A percentile compares a stretch with the other conserved stretches of the same genome.
Evolutionary conservation across 352 stramenopile species (phyloP).

Genomic region (Globisporangium recalcitrans): DNA sequence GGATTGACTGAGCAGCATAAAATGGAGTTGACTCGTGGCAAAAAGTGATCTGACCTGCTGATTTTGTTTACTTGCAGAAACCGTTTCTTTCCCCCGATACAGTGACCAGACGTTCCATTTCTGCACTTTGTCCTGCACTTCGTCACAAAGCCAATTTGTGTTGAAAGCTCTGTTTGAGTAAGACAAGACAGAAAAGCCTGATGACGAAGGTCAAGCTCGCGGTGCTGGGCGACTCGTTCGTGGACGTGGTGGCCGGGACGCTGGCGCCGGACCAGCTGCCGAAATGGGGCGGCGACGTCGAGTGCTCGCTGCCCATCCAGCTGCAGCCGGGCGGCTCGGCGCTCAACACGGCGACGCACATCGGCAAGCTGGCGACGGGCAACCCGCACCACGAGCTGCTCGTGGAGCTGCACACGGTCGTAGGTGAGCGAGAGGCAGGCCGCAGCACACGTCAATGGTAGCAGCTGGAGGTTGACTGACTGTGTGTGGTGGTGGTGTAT

Average conservation of each 20-base stretch:
- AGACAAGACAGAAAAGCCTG: not conserved
- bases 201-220: slow-evolving; percentile 42
- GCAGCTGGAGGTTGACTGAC: not conserved
- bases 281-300: slow-evolving; percentile 72
- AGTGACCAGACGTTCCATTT: not conserved
- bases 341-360: slow-evolving; percentile 79
- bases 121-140: not conserved
- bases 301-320: slow-evolving; percentile 60
- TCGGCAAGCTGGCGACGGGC: slow-evolving; percentile 44
- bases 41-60: no score
- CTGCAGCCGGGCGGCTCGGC: slow-evolving; percentile 77
- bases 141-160: not conserved
- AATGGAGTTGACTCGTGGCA: no score
- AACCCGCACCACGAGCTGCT: slow-evolving; percentile 23
- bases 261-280: slow-evolving; percentile 57
- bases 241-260: slow-evolving; percentile 78
- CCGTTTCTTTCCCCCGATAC: not conserved
- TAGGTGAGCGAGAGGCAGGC: slow-evolving; percentile 31
- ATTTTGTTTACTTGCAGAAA: no score
- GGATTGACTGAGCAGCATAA: no score
- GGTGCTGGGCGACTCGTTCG: slow-evolving; percentile 61
- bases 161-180: no score
- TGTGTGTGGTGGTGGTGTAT: not conserved
- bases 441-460: no score
- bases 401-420: slow-evolving; percentile 55